Base-by-base conservation (phyloP, 2,329 filamentous ascomycete species). In the Volutella citrinella region DNA sequence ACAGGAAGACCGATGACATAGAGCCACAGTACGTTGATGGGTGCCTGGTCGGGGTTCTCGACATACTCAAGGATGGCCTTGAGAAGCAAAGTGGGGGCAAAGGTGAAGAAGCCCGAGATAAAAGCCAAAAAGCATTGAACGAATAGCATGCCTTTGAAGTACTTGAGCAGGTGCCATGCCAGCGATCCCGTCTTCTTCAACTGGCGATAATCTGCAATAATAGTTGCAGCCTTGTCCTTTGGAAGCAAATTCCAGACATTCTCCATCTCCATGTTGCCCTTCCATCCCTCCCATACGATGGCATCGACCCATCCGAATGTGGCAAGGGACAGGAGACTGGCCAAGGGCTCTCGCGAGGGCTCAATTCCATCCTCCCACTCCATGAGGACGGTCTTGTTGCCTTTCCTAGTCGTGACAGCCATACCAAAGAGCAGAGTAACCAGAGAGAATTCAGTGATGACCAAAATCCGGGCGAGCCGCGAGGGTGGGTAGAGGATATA, bases 31-130 rank as follows among this genome's bases (percentile, higher is more conserved):
- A 95, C 89, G 57, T 93, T 97, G 30, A 75, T 66, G 0, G 93
- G 90, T 1, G 84, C 84, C 5, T 72, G 68, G 1, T 78, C 72
- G 2, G 90, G 89, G 35, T 84, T 71, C 64, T 98, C 89, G n/a
- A 97, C 84, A 54, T 94, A 96, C 60, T 96, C 82, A 18, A 98
- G 71, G 41, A 98, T 97, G 12, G 84, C 84, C 57, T 90, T 91
- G 24, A 98, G 74, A 14, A 98, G 76, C 29, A 98, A 69, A 4
- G 93, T 98, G 2, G 93, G 93, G 11, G 87, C 81, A 64, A 97
- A 98, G 4, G 87, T 90, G 46, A 97, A 85, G 22, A 93, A 60
- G 14, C 87, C 89, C 8, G 83, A 82, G 13, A 95, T 68, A 3
- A 83, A 73, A 13, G 90, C 90, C 79, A 89, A 93, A 13, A 72